phyloP scores from a whole-genome alignment of 768 basidiomycete genomes.

The Lepiota brunneoincarnata region DNA sequence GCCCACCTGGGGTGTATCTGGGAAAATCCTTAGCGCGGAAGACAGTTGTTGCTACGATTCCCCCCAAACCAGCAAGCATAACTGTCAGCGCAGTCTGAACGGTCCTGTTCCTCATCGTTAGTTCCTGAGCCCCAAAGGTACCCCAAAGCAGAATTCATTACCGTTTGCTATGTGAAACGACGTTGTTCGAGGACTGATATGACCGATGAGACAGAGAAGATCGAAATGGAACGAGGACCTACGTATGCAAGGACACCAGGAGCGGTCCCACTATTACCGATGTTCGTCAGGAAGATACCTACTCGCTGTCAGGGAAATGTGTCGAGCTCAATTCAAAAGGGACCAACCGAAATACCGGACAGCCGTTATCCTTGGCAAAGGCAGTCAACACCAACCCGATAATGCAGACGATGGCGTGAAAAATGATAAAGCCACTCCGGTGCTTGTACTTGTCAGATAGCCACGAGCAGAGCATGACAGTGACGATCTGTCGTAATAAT shows the following conservation, averaged over 20 bases:
- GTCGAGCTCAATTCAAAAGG: too few relatives aligned
- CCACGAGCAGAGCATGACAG: constrained; percentile 11
- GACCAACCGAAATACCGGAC: constrained; percentile 8
- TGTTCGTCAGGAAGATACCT: constrained; percentile 13
- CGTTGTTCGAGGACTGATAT: constrained; percentile 11
- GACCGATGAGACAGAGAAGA: not conserved
- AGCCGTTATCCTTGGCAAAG: constrained; percentile 7
- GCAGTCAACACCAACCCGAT: constrained; percentile 7
- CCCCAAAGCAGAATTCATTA: constrained; percentile 6
- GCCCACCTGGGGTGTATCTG: constrained; percentile 22
- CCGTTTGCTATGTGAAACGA: constrained; percentile 17
- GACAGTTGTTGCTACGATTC: constrained; percentile 8
- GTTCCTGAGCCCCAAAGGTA: not conserved
- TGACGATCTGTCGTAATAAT: constrained; percentile 4
- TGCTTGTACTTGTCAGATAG: constrained; percentile 11
- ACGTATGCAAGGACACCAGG: constrained; percentile 12
- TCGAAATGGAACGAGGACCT: not conserved
- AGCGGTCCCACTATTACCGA: constrained; percentile 6
- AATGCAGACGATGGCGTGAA: constrained; percentile 7
- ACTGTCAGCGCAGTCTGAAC: constrained; percentile 9
- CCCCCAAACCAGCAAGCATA: constrained; percentile 7
- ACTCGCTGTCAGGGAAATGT: not conserved
- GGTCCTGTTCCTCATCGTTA: constrained; percentile 15
- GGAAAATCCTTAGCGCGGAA: constrained; percentile 12
- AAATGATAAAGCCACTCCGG: constrained; percentile 11